Evolutionary conservation across 1,284 basidiomycete genomes (phyloP), one percentile per base, ranked within the genome.

Genomic region (Melampsora americana): DNA sequence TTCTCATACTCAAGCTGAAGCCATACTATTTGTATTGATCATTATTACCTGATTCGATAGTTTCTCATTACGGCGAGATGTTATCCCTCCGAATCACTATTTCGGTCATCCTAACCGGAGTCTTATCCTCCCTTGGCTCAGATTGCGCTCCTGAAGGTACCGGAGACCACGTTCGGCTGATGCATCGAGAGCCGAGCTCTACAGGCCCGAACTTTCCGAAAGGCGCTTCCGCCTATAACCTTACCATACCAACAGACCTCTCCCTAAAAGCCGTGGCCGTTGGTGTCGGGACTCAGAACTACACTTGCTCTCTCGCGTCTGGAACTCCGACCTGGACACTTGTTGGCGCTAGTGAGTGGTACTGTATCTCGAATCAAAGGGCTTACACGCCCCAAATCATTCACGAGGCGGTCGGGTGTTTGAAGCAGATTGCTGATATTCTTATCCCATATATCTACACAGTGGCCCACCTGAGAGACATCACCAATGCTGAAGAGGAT

Each of bases 281-380:
- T 28, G 53, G 53, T 28, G 9, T 56, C 53, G 53, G 53, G 14
- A 56, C 53, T 56, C 53, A 56, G 28, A 56, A 56, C n/a, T 56
- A 56, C 28, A 56, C 53, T 28, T 56, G 53, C 53, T 56, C 53
- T 56, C n/a, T 56, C 18, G 20, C 53, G 9, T 56, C 53, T n/a
- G 53, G 53, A 7, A 56, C 53, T 23, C 53, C 53, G 2, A n/a
- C 28, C 28, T 56, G 53, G 53, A 56, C 20, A 28, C 53, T 20
- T 56, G 53, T 56, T n/a, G 53, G 53, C 53, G 53, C 53, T 5
- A 20, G 53, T 56, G 20, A 56, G 53, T 56, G 6, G 39, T 7
- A 9, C 11, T 7, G 11, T 42, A 35, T 35, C 35, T 42, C 6
- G 11, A 42, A 42, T 42, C 39, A 42, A 42, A 9, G 1, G 39